Base-by-base conservation (phyloP, 768 basidiomycete species). In the Termitomyces sp. region DNA sequence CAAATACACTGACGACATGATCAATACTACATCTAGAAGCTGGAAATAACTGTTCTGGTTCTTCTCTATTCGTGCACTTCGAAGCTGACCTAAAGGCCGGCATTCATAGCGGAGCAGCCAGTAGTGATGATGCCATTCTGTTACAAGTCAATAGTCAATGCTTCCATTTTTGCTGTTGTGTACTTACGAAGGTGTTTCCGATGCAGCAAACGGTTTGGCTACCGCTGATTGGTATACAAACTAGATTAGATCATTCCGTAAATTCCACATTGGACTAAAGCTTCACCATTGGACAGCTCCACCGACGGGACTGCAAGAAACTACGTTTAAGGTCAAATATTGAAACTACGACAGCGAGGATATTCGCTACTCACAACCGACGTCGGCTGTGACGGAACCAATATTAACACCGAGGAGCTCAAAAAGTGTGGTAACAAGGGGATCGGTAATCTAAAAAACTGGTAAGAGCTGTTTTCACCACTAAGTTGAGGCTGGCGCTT, bases 151-250 rank as follows among this genome's bases (percentile, higher is more conserved):
- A 26, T 37, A 3, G 55, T 45, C 31, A 53, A 51, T 51, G 20
- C n/a, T 28, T 26, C 5, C 20, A 22, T 47, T 15, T 33, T 34
- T 18, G 41, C 6, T 26, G 9, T 2, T n/a, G 8, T 5, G 22
- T 6, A 62, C 64, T 58, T 33, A 66, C 65, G 47, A 66, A 62
- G 48, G 20, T 62, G 55, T 66, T 57, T 41, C 58, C 57, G 26
- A 54, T 54, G 60, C 65, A 66, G 58, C 65, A 66, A 50, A 53
- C 61, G 12, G 60, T 41, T 51, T 66, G 61, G 13, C 44, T 13
- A 29, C 33, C 42, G 60, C 65, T 62, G 13, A 54, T 24, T 12
- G 9, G 24, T 13, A 1, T 18, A 37, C 26, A 10, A 13, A 26
- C 18, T 51, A 5, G 15, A 41, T 44, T 13, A 44, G 22, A 44